Evolutionary conservation across 1,284 basidiomycete genomes (phyloP), one percentile per base, ranked within the genome.

Genomic region (Uromyces viciae-fabae): DNA sequence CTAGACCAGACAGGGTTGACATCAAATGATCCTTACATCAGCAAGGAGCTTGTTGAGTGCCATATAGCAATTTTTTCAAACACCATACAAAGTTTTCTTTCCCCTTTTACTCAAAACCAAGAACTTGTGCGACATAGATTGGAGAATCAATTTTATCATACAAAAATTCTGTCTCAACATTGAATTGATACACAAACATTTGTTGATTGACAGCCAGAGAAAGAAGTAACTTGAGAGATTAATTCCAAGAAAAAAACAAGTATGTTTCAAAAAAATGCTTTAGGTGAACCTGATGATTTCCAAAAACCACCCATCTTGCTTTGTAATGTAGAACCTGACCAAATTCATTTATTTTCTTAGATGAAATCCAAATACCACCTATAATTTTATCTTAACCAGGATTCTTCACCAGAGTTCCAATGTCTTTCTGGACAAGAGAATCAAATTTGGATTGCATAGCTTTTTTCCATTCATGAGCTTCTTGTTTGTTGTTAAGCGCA

Each of bases 111-210:
- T 15, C 52, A 40, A 60, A 56, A 19, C 85, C 86, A 1, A 83
- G 83, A 0, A 86, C 86, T 0, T 85, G 84, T 33, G 83, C 81
- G 84, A 87, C 85, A 82, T 87, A 88, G 42, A 88, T 84, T 0
- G 84, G 83, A 62, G 88, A 87, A 0, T 88, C 84, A 0, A 90
- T 84, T 0, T 84, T 54, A 0, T 87, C 87, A 83, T 89, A 87
- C 0, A 89, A 84, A 80, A 86, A 89, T 0, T 87, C 87, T 0
- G 83, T 84, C 36, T 86, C 86, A 68, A 89, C 84, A 82, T 89
- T 86, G 31, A 88, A 85, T 54, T 87, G 86, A 60, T 87, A 84
- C 0, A 88, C 68, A 42, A 87, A 14, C 56, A 60, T 14, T 14
- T 60, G 9, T 60, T 31, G 9, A n/a, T 60, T 60, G 9, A 60